These are phyloP conservation scores for Knufia fluminis DNA, from an alignment of 2,329 filamentous ascomycete species.

Conservation along the genomic window DNA sequence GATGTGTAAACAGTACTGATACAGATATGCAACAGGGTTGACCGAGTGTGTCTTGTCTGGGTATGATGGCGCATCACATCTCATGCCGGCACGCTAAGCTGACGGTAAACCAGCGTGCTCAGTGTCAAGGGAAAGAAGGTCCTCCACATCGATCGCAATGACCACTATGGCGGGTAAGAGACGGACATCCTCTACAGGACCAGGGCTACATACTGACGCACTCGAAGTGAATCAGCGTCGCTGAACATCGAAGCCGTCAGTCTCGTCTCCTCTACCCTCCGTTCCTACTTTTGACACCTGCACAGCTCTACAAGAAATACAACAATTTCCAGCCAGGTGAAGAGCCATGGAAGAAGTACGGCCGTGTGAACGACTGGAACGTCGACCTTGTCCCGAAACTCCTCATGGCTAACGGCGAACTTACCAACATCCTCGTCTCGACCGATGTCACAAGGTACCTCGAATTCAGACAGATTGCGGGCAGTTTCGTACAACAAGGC, in stretches of 20 bases:
- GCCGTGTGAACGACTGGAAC: constrained; percentile 96
- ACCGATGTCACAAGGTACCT: constrained; percentile 85
- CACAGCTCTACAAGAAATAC: constrained; percentile 90
- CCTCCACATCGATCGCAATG: constrained; percentile 95
- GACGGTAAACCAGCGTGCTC: constrained; percentile 56
- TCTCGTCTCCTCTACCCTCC: neutral
- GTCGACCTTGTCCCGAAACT: constrained; percentile 98
- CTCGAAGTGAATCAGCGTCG: constrained; percentile 69
- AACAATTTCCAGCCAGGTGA: constrained; percentile 69
- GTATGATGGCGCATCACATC: constrained; percentile 43
- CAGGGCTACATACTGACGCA: constrained; percentile 15
- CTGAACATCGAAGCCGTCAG: constrained; percentile 89
- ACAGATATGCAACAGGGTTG: constrained; percentile 60
- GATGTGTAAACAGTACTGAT: constrained; percentile 29
- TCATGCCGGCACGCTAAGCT: neutral
- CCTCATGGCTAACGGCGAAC: constrained; percentile 94
- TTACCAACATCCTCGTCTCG: constrained; percentile 96
- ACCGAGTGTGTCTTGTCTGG: constrained; percentile 98
- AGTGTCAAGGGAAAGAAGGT: constrained; percentile 99
- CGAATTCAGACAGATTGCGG: constrained; percentile 89
- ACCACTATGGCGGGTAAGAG: constrained; percentile 92
- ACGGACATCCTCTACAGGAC: constrained; percentile 11
- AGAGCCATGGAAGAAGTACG: constrained; percentile 97
- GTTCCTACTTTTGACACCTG: constrained; percentile 27
- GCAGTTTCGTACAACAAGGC: constrained; percentile 92